A percentile compares a stretch with the other conserved stretches of the same genome.
Evolutionary conservation across 352 stramenopile species (phyloP).

Genomic region (Phytophthora podocarpi): DNA sequence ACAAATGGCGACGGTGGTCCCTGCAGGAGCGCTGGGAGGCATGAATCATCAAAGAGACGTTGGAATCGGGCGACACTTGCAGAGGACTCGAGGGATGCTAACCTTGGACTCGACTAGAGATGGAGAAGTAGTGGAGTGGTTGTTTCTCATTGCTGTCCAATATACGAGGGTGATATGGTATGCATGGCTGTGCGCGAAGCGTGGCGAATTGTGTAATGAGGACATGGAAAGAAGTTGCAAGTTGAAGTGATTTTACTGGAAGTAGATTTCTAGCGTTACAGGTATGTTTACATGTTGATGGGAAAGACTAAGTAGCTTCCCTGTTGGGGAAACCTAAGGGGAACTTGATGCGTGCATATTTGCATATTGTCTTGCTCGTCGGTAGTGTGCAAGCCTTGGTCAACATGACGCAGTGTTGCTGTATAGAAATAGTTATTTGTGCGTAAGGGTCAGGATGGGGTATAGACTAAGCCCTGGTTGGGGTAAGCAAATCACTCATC

Average conservation of each 20-base stretch:
- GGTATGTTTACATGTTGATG: no score
- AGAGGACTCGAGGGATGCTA: constrained; percentile 38
- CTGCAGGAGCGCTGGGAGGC: constrained; percentile 12
- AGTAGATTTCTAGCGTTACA: no score
- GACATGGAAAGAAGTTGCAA: no score
- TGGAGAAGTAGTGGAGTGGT: neutral
- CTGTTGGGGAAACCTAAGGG: no score
- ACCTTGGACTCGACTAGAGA: neutral
- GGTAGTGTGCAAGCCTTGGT: no score
- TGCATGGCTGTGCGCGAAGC: neutral
- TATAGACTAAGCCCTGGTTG: neutral
- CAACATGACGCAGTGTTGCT: no score
- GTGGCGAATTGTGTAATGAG: constrained; percentile 3
- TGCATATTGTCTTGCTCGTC: no score
- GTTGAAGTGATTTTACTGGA: constrained; percentile 1
- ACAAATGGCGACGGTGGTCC: constrained; percentile 37
- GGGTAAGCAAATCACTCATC: constrained; percentile 55
- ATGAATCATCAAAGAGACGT: constrained; percentile 48
- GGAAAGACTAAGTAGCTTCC: no score
- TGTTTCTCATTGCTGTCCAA: no score
- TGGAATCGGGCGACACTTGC: constrained; percentile 9
- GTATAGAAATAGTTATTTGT: constrained; percentile 10
- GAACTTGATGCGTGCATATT: no score
- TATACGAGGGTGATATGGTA: no score
- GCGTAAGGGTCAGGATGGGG: constrained; percentile 6